A percentile compares a stretch with the other conserved stretches of the same genome.
phyloP scores from a whole-genome alignment of 2,329 filamentous ascomycete species.

The Phialophora expanda region DNA sequence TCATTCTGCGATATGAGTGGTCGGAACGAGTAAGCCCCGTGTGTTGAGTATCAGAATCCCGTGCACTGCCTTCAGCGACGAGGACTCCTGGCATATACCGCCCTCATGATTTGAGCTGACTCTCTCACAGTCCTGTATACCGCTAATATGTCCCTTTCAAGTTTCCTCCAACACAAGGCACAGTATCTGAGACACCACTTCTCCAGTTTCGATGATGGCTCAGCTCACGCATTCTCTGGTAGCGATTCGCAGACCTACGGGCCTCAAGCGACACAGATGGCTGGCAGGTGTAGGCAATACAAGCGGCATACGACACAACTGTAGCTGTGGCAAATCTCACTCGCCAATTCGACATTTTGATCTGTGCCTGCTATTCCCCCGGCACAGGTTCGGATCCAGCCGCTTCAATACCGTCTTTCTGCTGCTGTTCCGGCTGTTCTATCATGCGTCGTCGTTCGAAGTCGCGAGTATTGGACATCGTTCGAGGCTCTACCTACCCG shows the following conservation, averaged over 20 bases:
- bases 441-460: constrained; percentile 33
- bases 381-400: constrained; percentile 32
- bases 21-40: constrained; percentile 12
- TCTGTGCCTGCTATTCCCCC: constrained; percentile 28
- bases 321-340: constrained; percentile 27
- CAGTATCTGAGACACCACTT: not conserved
- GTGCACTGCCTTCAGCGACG: constrained; percentile 8
- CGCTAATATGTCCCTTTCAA: constrained; percentile 13
- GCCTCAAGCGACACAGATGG: constrained; percentile 21
- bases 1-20: constrained; percentile 26
- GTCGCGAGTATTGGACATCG: not conserved
- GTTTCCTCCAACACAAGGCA: not conserved
- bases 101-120: not conserved
- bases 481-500: constrained; percentile 1
- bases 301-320: constrained; percentile 9
- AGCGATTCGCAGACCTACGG: constrained; percentile 16
- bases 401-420: constrained; percentile 33
- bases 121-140: not conserved
- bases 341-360: constrained; percentile 13
- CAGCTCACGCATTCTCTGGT: constrained; percentile 11
- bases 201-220: constrained; percentile 7
- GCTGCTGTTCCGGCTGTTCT: constrained; percentile 34
- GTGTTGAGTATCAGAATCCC: constrained; percentile 19
- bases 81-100: not conserved
- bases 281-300: constrained; percentile 7